Conservation (phyloP, 2,329 filamentous ascomycete species). For the Hymenoscyphus repandus region DNA sequence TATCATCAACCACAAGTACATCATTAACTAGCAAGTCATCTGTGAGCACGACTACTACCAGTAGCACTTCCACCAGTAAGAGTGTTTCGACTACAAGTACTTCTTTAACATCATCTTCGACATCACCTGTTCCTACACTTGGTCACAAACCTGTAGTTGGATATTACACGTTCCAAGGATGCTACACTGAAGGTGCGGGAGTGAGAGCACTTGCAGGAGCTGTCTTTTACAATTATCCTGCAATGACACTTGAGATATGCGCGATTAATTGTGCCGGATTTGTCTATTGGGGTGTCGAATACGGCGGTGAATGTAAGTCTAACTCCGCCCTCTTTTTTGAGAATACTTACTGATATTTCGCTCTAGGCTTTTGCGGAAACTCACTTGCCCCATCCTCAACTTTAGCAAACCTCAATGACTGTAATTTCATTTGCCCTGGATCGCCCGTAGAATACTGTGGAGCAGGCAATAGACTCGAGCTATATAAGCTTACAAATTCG, state of each 20-base stretch:
- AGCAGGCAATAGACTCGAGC: conserved; percentile 26
- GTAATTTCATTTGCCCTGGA: conserved; percentile 25
- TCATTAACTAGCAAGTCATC: conserved; percentile 1
- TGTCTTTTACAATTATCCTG: conserved; percentile 19
- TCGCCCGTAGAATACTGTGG: conserved; percentile 32
- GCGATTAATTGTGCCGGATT: conserved; percentile 27
- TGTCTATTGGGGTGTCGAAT: conserved; percentile 36
- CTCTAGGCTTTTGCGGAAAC: conserved; percentile 30
- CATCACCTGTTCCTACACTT: conserved; percentile 19
- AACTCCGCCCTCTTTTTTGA: not conserved
- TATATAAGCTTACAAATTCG: conserved; percentile 30
- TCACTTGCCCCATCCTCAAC: conserved; percentile 14
- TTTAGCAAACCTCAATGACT: conserved; percentile 16
- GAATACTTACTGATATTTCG: no score
- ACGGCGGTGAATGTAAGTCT: conserved; percentile 32
- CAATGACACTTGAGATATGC: conserved; percentile 32
- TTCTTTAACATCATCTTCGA: conserved; percentile 8
- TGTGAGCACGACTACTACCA: conserved; percentile 20
- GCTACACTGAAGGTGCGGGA: conserved; percentile 19
- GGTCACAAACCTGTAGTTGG: conserved; percentile 19
- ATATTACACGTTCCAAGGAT: conserved; percentile 22
- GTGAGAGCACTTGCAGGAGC: conserved; percentile 17
- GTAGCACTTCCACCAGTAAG: conserved; percentile 20
- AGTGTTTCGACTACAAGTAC: conserved; percentile 2
- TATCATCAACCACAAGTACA: conserved; percentile 2